Percentiles rank a stretch among this genome's conserved stretches.
These are phyloP conservation scores for Candida tropicalis DNA, from an alignment of 1,139 yeast species.

Conservation along the genomic window DNA sequence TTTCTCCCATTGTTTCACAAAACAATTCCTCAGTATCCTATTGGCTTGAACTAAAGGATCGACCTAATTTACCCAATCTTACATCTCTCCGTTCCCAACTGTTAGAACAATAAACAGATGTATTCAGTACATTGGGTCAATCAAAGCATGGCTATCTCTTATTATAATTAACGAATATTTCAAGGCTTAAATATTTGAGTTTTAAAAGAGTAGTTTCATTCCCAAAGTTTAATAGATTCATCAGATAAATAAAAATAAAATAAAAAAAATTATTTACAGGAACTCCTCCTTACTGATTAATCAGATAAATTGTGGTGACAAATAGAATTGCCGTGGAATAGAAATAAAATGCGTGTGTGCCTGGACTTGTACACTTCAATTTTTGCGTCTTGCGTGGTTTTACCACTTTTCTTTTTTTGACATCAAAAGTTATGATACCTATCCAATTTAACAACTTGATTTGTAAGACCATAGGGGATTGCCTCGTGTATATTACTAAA, in stretches of 20 bases:
- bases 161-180: too few relatives aligned
- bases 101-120: too few relatives aligned
- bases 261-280: too few relatives aligned
- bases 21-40: slow-evolving; percentile 2
- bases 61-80: neutral
- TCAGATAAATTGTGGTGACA: neutral
- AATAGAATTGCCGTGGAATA: neutral
- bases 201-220: too few relatives aligned
- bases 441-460: neutral
- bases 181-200: too few relatives aligned
- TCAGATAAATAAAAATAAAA: slow-evolving; percentile 3
- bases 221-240: neutral
- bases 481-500: slow-evolving; percentile 2
- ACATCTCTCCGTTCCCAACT: neutral
- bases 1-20: neutral
- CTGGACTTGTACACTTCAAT: too few relatives aligned
- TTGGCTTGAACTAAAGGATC: neutral
- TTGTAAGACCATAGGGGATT: neutral
- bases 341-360: too few relatives aligned
- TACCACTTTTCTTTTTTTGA: neutral
- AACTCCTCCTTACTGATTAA: too few relatives aligned
- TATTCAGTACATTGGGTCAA: too few relatives aligned
- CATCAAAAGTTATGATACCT: neutral
- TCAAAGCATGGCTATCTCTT: too few relatives aligned
- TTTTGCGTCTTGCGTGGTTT: too few relatives aligned